Base-by-base conservation (phyloP, 371 early-diverging fungal species). In the Smittium culicis region DNA sequence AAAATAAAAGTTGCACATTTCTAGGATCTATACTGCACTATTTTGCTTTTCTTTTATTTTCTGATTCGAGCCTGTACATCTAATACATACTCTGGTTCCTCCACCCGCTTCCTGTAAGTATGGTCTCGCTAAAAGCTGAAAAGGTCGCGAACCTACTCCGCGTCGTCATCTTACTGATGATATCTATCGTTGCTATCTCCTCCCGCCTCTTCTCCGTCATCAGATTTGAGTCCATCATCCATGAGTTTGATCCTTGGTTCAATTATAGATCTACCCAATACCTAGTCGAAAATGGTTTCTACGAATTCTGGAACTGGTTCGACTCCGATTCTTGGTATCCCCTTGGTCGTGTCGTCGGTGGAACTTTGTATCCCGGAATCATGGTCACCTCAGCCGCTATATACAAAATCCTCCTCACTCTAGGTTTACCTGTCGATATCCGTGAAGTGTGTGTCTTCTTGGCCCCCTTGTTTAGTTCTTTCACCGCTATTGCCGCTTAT, bases 191-290 rank as follows among this genome's bases (percentile, higher is more conserved):
- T 25, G 93, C 96, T 35, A 89, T 98, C 74, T 82, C 88, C 56
- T 88, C 91, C 66, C 92, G 99, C 71, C 82, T 99, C 54, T 96
- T 96, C 77, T 94, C 96, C 71, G 92, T 98, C 68, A 85, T 96
- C 65, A 88, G 96, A 30, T 98, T 92, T 78, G 98, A 87, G 79
- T 86, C 85, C 59, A 90, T 97, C 68, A 99, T 98, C 79, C 99
- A 99, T 84, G 99, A 99, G 80, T 99, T 98, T 76, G 99, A 99
- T 77, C 99, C 99, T 54, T 99, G 91, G 91, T 98, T 99, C 84
- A 99, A 98, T 82, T 99, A 91, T 78, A 89, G 99, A 72, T 90
- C 96, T n/a, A 99, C 99, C 14, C 85, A 86, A 68, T 88, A 94
- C 77, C 85, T 99, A 11, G 97, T 96, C 34, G 83, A 91, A 68